A percentile compares a stretch with the other conserved stretches of the same genome.
phyloP scores from a whole-genome alignment of 768 basidiomycete species.

The Atractiella rhizophila region DNA sequence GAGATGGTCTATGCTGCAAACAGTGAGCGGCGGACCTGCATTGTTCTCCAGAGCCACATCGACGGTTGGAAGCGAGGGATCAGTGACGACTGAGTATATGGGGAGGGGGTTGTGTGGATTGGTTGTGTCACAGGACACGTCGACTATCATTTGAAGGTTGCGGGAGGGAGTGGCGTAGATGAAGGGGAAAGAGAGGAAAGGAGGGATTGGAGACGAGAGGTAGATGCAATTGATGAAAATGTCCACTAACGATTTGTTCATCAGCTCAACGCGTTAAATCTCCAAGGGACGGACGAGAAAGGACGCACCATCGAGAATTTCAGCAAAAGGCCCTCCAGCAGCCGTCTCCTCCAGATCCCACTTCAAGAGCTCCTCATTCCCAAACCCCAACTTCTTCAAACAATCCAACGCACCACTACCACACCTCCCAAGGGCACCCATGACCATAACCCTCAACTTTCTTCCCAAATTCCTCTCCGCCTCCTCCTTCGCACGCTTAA shows the following conservation, averaged over 20 bases:
- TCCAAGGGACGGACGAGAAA: background rate
- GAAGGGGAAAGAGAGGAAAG: constrained; percentile 49
- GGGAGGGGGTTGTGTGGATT: constrained; percentile 97
- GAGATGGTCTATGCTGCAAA: constrained; percentile 89
- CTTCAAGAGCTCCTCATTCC: constrained; percentile 73
- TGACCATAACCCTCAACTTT: constrained; percentile 58
- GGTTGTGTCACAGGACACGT: constrained; percentile 96
- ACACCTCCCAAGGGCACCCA: constrained; percentile 84
- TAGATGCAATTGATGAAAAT: constrained; percentile 99
- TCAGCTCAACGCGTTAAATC: background rate
- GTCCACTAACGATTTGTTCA: constrained; percentile 33
- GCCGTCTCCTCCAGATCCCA: constrained; percentile 96
- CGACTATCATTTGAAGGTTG: constrained; percentile 57
- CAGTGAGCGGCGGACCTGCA: constrained; percentile 43
- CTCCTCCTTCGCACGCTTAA: constrained; percentile 39
- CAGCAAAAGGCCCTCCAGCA: constrained; percentile 83
- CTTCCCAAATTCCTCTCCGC: constrained; percentile 32
- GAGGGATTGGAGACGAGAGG: constrained; percentile 55
- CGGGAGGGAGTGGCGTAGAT: constrained; percentile 50
- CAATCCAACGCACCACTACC: constrained; percentile 83
- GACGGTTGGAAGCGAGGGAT: constrained; percentile 74
- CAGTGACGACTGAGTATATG: constrained; percentile 83
- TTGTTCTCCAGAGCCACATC: constrained; percentile 35
- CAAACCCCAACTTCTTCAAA: constrained; percentile 32
- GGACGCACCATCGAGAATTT: constrained; percentile 48